Conservation (phyloP, 768 basidiomycete species). For the Tricholoma sp. region DNA sequence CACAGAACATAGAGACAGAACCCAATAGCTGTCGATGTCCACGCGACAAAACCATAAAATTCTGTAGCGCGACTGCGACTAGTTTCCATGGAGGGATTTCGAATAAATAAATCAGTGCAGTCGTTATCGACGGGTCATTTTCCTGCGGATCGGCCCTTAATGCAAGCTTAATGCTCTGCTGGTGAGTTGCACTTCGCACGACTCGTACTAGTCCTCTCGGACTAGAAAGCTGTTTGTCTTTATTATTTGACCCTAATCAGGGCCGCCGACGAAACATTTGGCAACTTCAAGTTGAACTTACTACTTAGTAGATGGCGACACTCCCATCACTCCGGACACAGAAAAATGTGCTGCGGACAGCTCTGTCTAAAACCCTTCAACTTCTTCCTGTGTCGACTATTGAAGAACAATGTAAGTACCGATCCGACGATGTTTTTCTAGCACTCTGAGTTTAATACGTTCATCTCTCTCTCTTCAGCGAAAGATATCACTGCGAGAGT, state of each 20-base stretch:
- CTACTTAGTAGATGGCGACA: constrained; percentile 7
- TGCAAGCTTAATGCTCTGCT: no score
- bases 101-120: neutral
- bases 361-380: constrained; percentile 39
- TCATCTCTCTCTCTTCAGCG: constrained; percentile 27
- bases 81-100: neutral
- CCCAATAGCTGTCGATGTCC: constrained; percentile 68
- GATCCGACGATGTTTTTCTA: neutral
- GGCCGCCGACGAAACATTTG: no score
- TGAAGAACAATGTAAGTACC: constrained; percentile 56
- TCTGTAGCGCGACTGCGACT: constrained; percentile 65
- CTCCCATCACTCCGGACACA: constrained; percentile 32
- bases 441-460: neutral
- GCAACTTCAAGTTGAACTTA: neutral
- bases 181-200: no score
- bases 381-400: constrained; percentile 38
- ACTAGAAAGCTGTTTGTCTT: no score
- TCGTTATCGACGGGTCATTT: neutral
- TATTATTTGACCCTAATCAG: no score
- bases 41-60: constrained; percentile 89
- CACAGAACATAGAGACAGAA: constrained; percentile 73
- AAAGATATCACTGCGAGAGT: constrained; percentile 43
- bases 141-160: neutral
- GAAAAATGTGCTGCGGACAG: constrained; percentile 53
- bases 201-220: no score